Conservation (phyloP, 2,329 filamentous ascomycete genomes). For the Diaporthe capsici region DNA sequence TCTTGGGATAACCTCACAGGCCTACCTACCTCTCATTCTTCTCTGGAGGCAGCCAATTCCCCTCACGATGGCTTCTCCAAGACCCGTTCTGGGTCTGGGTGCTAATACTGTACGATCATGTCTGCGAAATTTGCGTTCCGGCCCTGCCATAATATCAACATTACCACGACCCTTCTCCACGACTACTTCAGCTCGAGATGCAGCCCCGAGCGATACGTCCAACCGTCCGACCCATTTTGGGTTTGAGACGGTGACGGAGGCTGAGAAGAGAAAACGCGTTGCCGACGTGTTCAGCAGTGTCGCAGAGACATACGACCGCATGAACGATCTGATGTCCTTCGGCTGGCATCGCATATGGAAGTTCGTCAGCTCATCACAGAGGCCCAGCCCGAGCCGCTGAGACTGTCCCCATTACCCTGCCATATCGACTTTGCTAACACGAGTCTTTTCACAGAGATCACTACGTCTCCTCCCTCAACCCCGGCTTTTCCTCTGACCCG, state of each 20-base stretch:
- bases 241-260: constrained; percentile 86
- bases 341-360: constrained; percentile 98
- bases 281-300: constrained; percentile 95
- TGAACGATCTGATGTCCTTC: constrained; percentile 99
- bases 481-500: constrained; percentile 70
- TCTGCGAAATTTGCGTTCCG: constrained; percentile 25
- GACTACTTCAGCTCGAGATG: constrained; percentile 24
- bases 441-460: constrained; percentile 72
- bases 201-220: constrained; percentile 43
- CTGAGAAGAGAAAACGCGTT: constrained; percentile 80
- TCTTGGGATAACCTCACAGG: background rate
- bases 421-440: constrained; percentile 32
- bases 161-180: constrained; percentile 34
- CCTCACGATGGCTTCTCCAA: constrained; percentile 35
- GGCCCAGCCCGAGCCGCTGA: background rate
- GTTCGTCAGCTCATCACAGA: constrained; percentile 54
- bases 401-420: background rate
- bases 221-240: constrained; percentile 88
- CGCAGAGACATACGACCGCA: constrained; percentile 93
- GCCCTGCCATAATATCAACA: constrained; percentile 33
- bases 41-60: background rate
- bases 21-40: background rate
- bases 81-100: constrained; percentile 28
- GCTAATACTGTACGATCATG: constrained; percentile 32
- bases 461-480: constrained; percentile 93